Evolutionary conservation across 192 early-diverging fungal genomes (phyloP), one percentile per base, ranked within the genome.

Genomic region (Backusella luteola): DNA sequence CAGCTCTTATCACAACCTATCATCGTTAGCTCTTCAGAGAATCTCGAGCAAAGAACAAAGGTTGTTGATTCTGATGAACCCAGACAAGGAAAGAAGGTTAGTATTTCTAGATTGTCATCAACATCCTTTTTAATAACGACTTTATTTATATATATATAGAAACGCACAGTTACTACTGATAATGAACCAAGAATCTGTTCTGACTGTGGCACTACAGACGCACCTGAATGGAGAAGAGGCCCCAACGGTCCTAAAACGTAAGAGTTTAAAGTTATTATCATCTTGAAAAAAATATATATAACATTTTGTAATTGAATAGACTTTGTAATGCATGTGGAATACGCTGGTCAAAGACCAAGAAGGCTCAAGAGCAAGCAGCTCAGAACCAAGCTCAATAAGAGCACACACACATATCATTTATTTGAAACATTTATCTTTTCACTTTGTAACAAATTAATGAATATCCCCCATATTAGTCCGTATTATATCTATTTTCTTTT

Each of bases 301-400:
- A 63, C 26, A 63, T 63, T 29, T 59, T 59, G 11, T 23, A 11
- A 29, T 59, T 29, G 19, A 63, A 29, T 69, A 84, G 86, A 75
- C 68, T 89, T 2, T 89, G 88, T 68, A 89, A 89, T 66, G 88
- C 88, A 26, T 89, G 88, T 79, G 88, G 88, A 26, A 67, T 89
- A 12, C 82, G 87, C n/a, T 75, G 74, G 76, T 39, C 76, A 73
- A 81, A 81, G 36, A 79, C 23, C 38, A 71, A 36, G 32, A 78
- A 74, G 36, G 78, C 26, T 36, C 41, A 44, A 44, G 68, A 71
- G 34, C 41, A 63, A 63, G 56, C 56, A 63, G 26, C 12, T 63
- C 8, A 49, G 46, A 6, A 6, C 6, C 46, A 23, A 26, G n/a
- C 56, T 63, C 56, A 26, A 23, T 63, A 63, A 63, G 7, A 63